Conservation (phyloP, 352 stramenopile species). For the Pythium folliculosum region DNA sequence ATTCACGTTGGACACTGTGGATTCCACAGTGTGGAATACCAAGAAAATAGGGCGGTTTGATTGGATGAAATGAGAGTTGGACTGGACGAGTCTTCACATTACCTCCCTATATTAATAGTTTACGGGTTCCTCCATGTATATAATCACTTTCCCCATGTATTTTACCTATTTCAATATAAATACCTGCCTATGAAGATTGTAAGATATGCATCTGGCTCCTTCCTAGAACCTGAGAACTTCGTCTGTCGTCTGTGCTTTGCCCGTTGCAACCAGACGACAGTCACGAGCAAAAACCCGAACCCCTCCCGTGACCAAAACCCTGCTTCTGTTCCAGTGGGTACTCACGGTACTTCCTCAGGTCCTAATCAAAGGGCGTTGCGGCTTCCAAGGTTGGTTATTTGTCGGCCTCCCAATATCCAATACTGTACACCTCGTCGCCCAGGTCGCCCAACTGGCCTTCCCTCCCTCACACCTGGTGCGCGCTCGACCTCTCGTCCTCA, state of each 20-base stretch:
- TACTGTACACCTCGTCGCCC: constrained; percentile 9
- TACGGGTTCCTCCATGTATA: no score
- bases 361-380: background rate
- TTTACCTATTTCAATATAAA: background rate
- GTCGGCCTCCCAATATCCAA: background rate
- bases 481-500: background rate
- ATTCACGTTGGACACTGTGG: background rate
- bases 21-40: background rate
- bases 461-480: background rate
- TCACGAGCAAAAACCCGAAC: constrained; percentile 6
- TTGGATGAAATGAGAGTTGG: background rate
- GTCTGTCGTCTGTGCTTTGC: constrained; percentile 1
- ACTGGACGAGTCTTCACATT: background rate
- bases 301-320: background rate
- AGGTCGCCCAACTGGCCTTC: background rate
- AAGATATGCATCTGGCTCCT: background rate
- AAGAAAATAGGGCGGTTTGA: constrained; percentile 2
- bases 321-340: constrained; percentile 20
- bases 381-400: background rate
- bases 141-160: no score
- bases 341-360: constrained; percentile 12
- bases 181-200: background rate
- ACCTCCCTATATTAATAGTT: background rate
- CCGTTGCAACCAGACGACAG: constrained; percentile 7
- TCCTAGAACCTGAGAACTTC: constrained; percentile 1